These are phyloP conservation scores for Fulvia fulva DNA, from an alignment of 2,329 filamentous ascomycete genomes.

Conservation along the genomic window DNA sequence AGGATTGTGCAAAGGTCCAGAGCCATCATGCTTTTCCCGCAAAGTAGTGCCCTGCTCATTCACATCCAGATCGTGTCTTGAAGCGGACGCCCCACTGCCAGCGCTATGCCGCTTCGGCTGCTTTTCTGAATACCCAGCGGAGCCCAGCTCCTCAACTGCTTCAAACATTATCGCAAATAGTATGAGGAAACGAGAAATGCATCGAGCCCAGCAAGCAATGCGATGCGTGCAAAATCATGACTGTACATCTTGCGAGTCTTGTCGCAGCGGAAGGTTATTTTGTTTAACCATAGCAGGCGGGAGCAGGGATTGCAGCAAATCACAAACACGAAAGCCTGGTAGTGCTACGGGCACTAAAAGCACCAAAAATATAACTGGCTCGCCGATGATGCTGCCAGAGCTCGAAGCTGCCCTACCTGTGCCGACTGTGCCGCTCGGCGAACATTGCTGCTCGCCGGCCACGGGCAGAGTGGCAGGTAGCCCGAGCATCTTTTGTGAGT, in stretches of 20 bases:
- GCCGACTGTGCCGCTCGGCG: background rate
- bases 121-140: background rate
- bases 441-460: background rate
- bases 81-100: constrained; percentile 16
- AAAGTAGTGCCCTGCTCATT: constrained; percentile 21
- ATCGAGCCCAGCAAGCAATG: background rate
- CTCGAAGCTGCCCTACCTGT: background rate
- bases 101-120: background rate
- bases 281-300: too few relatives aligned
- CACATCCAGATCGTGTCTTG: constrained; percentile 17
- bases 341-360: too few relatives aligned
- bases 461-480: background rate
- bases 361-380: background rate
- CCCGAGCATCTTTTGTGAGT: too few relatives aligned
- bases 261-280: too few relatives aligned
- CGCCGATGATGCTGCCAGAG: background rate
- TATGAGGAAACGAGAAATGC: background rate
- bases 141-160: background rate
- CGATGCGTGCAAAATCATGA: background rate
- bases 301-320: too few relatives aligned
- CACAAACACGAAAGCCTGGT: too few relatives aligned
- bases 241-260: too few relatives aligned
- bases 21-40: constrained; percentile 13
- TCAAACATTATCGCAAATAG: background rate
- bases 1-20: background rate